Percentiles rank a stretch among this genome's conserved stretches.
Conservation (phyloP, 2,329 filamentous ascomycete species). For the Bertia moriformis region DNA sequence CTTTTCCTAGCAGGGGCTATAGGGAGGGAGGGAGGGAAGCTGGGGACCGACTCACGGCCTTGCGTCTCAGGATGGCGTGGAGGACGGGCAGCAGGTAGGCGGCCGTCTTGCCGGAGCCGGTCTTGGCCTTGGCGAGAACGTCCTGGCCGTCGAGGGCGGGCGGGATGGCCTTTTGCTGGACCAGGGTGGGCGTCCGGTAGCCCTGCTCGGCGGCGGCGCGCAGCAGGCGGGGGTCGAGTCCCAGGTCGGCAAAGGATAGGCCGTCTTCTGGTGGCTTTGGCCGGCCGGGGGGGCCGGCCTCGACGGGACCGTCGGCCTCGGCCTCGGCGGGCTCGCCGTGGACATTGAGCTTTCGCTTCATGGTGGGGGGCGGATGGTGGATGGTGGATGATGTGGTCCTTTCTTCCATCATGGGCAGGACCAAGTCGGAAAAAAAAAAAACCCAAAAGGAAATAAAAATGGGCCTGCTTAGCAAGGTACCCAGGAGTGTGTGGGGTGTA, state of each 20-base stretch:
- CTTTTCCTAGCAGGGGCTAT: too few species aligned
- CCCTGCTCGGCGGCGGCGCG: conserved; percentile 74
- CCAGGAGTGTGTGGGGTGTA: too few species aligned
- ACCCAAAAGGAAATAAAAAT: not conserved
- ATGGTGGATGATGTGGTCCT: too few species aligned
- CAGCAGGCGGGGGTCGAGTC: conserved; percentile 70
- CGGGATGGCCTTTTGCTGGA: conserved; percentile 79
- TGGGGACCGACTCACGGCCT: conserved; percentile 39
- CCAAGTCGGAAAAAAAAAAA: not conserved
- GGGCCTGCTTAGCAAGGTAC: too few species aligned
- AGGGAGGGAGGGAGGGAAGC: too few species aligned
- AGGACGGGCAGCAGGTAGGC: conserved; percentile 86
- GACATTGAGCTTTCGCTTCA: conserved; percentile 49
- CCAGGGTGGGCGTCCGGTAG: conserved; percentile 73
- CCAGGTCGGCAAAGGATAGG: conserved; percentile 57
- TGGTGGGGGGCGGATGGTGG: conserved; percentile 10
- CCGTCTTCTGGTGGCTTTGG: conserved; percentile 4
- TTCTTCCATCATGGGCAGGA: too few species aligned
- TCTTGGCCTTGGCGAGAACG: conserved; percentile 82
- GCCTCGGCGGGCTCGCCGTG: conserved; percentile 30
- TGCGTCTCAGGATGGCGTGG: conserved; percentile 67
- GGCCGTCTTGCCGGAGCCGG: conserved; percentile 93
- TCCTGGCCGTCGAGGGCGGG: conserved; percentile 76
- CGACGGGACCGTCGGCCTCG: conserved; percentile 6
- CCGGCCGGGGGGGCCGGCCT: conserved; percentile 2